Percentiles rank a stretch among this genome's conserved stretches.
phyloP scores from a whole-genome alignment of 345 rosid genomes.

The Murraya koenigii region DNA sequence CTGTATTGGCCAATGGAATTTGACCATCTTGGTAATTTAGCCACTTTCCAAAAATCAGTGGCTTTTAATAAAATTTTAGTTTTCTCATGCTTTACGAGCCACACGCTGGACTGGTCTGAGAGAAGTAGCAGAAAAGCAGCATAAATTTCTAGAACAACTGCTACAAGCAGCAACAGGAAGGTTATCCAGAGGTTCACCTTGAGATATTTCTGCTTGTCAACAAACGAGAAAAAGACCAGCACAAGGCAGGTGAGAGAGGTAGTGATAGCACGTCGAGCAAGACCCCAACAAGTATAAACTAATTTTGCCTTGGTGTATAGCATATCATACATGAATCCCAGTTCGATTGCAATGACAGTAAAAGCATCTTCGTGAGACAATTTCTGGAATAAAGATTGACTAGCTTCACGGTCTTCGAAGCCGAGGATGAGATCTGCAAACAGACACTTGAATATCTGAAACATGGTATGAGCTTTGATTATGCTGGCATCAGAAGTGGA shows the following conservation, averaged over 20 bases:
- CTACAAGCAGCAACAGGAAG: neutral
- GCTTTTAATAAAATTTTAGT: neutral
- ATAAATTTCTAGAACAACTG: neutral
- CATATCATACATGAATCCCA: conserved; percentile 29
- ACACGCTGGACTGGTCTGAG: neutral
- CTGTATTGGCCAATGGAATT: conserved; percentile 1
- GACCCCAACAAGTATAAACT: neutral
- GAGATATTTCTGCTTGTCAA: neutral
- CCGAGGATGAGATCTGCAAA: conserved; percentile 30
- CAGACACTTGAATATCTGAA: conserved; percentile 21
- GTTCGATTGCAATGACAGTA: conserved; percentile 29
- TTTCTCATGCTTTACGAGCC: neutral
- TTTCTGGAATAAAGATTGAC: conserved; percentile 1
- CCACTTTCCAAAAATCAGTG: too few relatives aligned
- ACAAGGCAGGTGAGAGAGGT: neutral
- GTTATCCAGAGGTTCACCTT: neutral
- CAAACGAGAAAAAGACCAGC: neutral
- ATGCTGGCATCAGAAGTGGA: neutral
- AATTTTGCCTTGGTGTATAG: conserved; percentile 28
- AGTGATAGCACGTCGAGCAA: neutral
- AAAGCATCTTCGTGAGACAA: conserved; percentile 15
- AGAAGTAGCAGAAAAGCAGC: neutral
- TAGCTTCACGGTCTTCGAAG: conserved; percentile 18
- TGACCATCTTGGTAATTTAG: conserved; percentile 2
- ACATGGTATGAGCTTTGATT: neutral